Evolutionary conservation across 2,329 filamentous ascomycete species (phyloP), one percentile per base, ranked within the genome.

Genomic region (Pleurostoma richardsiae): DNA sequence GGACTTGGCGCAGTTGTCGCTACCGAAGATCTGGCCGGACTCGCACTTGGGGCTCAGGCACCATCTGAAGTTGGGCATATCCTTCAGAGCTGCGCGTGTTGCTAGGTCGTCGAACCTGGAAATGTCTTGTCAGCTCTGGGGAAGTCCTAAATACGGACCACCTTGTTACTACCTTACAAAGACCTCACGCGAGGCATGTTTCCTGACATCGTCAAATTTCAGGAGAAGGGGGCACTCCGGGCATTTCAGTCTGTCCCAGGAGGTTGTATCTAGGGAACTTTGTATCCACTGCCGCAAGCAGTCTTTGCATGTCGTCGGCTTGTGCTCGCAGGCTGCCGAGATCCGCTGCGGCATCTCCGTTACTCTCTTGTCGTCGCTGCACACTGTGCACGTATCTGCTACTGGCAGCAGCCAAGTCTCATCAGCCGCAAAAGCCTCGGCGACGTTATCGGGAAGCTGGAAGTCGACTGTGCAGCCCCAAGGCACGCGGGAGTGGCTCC

Each of bases 11-110:
- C 68, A 69, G 1, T 46, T 50, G 6, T 43, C 41, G 8, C 55
- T 53, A 19, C 19, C 19, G 38, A 64, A 53, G n/a, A 71, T 63
- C 53, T 70, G 67, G 7, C 68, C 68, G 0, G 66, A 65, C 4
- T 52, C 45, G 50, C 68, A 71, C 5, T 47, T 45, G 3, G 60
- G 50, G n/a, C 63, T 59, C 11, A 69, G 57, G 33, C 68, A 71
- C 65, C 64, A 69, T 30, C 57, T 54, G 44, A 71, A 71, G 8
- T 66, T 57, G 1, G 49, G 50, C 1, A 66, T 55, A 1, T 49
- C 48, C 6, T 54, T 44, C 2, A 71, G 56, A 2, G 57, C 51
- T 0, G 58, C 59, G 27, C 59, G 62, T n/a, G 61, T 59, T 1
- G 61, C 52, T 28, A 69, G 54, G n/a, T 43, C 50, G 42, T 70